Conservation (phyloP, 2,329 filamentous ascomycete genomes). For the Epichloe festucae region DNA sequence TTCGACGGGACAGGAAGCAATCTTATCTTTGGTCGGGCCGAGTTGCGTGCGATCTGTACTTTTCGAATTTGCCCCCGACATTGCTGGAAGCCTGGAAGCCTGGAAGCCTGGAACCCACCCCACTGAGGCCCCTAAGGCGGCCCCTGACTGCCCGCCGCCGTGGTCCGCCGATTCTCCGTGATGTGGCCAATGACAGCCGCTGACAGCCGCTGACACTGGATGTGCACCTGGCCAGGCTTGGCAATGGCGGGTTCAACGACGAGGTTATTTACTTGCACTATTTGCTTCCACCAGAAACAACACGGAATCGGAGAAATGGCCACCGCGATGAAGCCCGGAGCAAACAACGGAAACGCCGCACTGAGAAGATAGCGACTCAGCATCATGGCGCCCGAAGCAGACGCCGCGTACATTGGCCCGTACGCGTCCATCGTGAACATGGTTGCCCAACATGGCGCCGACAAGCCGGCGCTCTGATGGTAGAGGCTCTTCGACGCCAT, state of each 20-base stretch:
- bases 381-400: conserved; percentile 15
- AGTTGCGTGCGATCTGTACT: conserved; percentile 1
- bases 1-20: background rate
- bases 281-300: conserved; percentile 10
- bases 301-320: conserved; percentile 24
- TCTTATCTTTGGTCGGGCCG: background rate
- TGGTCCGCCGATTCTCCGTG: too few species aligned
- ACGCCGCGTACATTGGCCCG: conserved; percentile 16
- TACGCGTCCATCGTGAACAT: conserved; percentile 18
- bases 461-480: conserved; percentile 55
- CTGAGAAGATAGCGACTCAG: conserved; percentile 39
- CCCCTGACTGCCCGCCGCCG: background rate
- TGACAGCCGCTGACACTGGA: background rate
- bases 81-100: background rate
- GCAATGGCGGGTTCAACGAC: too few species aligned
- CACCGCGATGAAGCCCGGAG: conserved; percentile 25
- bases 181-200: background rate
- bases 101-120: background rate
- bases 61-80: background rate
- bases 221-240: too few species aligned
- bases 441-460: conserved; percentile 39
- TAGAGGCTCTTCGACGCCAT: conserved; percentile 30
- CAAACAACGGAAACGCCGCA: conserved; percentile 37
- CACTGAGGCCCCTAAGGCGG: background rate
- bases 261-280: too few species aligned